Conservation (phyloP, 2,329 filamentous ascomycete genomes). For the Didymella lethalis region DNA sequence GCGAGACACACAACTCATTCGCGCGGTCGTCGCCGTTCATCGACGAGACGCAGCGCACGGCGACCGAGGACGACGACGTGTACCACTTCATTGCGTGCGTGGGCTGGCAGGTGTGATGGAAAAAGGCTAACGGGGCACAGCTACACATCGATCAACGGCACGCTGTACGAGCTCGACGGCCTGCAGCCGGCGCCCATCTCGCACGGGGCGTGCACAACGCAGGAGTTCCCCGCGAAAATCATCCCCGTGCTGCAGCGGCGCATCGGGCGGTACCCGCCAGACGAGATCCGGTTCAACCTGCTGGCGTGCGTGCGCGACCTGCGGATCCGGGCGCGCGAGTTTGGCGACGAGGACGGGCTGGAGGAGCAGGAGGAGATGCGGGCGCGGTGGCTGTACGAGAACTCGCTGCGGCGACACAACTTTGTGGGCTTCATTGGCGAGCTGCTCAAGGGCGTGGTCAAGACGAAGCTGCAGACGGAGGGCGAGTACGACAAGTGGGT, state of each 20-base stretch:
- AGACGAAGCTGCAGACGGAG: slow-evolving; percentile 72
- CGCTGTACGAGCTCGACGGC: slow-evolving; percentile 92
- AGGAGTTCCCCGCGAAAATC: slow-evolving; percentile 79
- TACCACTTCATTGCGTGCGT: slow-evolving; percentile 89
- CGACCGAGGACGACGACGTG: slow-evolving; percentile 81
- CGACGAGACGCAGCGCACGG: slow-evolving; percentile 81
- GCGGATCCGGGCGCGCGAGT: slow-evolving; percentile 76
- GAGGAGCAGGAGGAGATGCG: slow-evolving; percentile 84
- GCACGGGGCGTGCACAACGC: slow-evolving; percentile 76
- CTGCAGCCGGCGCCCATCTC: slow-evolving; percentile 91
- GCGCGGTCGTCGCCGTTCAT: slow-evolving; percentile 88
- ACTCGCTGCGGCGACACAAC: slow-evolving; percentile 88
- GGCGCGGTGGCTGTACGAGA: slow-evolving; percentile 91
- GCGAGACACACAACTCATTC: slow-evolving; percentile 85
- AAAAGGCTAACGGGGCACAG: slow-evolving; percentile 21
- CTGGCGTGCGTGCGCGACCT: slow-evolving; percentile 90
- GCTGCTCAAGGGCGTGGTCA: slow-evolving; percentile 85
- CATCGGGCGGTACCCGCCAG: slow-evolving; percentile 81
- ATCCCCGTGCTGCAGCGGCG: slow-evolving; percentile 87
- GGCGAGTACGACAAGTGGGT: slow-evolving; percentile 77
- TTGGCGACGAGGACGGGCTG: slow-evolving; percentile 82
- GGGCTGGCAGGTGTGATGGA: background rate
- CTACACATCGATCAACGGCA: slow-evolving; percentile 81
- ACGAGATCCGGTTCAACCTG: slow-evolving; percentile 95
- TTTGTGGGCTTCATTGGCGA: slow-evolving; percentile 96